Evolutionary conservation across 805 yeast genomes (phyloP), one percentile per base, ranked within the genome.

Genomic region (Torulaspora gathmanii): DNA sequence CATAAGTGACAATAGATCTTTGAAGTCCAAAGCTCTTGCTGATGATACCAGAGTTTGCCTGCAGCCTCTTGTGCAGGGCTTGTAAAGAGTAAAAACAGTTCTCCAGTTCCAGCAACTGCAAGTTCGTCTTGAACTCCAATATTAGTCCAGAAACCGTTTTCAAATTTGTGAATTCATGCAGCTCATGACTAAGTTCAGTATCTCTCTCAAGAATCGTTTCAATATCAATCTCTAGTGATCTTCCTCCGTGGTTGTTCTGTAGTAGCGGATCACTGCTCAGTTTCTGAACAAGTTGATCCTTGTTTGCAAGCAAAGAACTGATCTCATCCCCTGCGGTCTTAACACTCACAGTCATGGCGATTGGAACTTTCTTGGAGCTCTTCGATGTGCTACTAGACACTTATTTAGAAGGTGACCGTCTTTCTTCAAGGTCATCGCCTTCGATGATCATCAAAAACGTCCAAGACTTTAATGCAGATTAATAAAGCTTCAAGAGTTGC

Each of bases 61-160:
- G 46, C 8, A 62, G 36, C 40, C 56, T 61, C 34, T 51, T 58
- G 15, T 57, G 55, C 34, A 64, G 33, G 8, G 54, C 51, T 29
- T 56, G 50, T 28, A 64, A 44, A 2, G 67, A 61, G 45, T 60
- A 57, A 41, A 58, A 64, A 40, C 67, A 62, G 47, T 61, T 62
- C 38, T 62, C 66, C n/a, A 62, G 49, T 42, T 63, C 67, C 15
- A 51, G 28, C 28, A 52, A 40, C 22, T 58, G 58, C 16, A 56
- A 51, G 47, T 62, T 63, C 5, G 63, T 53, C 17, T 58, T 58
- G 25, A 62, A 56, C 43, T 64, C 68, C 36, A 51, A 39, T 13
- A 64, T 40, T 12, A 63, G 47, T 16, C 47, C 52, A 2, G 61
- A 43, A 1, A 62, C 20, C 1, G 53, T 47, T 28, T 54, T 51